Conservation (phyloP, 305 asterid species). For the Fraxinus latifolia region DNA sequence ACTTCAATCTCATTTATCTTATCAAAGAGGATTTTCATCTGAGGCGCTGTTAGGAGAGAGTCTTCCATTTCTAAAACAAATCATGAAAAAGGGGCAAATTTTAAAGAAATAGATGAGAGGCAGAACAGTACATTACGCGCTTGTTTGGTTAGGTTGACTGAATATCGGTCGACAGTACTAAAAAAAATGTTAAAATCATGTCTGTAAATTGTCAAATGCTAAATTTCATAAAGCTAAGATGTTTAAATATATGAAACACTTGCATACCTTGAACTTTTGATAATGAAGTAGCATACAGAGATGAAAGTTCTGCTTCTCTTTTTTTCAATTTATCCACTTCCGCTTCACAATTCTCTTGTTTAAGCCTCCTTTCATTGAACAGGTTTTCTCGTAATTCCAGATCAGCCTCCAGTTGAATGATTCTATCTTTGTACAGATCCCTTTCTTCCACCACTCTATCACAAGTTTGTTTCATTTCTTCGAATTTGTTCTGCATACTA, state of each 20-base stretch:
- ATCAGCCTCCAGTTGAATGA: conserved; percentile 54
- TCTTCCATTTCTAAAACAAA: conserved; percentile 61
- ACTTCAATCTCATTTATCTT: conserved; percentile 57
- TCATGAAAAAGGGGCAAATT: conserved; percentile 16
- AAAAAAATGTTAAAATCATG: not conserved
- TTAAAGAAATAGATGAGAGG: conserved; percentile 18
- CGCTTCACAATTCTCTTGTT: conserved; percentile 45
- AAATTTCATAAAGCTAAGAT: conserved; percentile 10
- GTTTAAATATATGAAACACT: not conserved
- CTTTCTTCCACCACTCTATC: conserved; percentile 56
- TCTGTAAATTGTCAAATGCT: not conserved
- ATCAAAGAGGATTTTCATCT: conserved; percentile 54
- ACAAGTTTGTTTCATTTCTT: conserved; percentile 46
- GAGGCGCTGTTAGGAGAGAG: conserved; percentile 50
- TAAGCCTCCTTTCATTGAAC: conserved; percentile 42
- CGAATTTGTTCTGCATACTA: conserved; percentile 50
- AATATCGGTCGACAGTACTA: not conserved
- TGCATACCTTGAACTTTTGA: conserved; percentile 54
- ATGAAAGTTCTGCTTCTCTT: conserved; percentile 59
- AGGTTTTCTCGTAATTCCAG: conserved; percentile 42
- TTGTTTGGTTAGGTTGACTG: not conserved
- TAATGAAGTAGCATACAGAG: conserved; percentile 27
- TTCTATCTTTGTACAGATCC: conserved; percentile 42
- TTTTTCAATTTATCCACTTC: conserved; percentile 44
- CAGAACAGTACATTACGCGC: not conserved